Base-by-base conservation (phyloP, 2,329 filamentous ascomycete genomes). In the Albifimbria verrucaria region DNA sequence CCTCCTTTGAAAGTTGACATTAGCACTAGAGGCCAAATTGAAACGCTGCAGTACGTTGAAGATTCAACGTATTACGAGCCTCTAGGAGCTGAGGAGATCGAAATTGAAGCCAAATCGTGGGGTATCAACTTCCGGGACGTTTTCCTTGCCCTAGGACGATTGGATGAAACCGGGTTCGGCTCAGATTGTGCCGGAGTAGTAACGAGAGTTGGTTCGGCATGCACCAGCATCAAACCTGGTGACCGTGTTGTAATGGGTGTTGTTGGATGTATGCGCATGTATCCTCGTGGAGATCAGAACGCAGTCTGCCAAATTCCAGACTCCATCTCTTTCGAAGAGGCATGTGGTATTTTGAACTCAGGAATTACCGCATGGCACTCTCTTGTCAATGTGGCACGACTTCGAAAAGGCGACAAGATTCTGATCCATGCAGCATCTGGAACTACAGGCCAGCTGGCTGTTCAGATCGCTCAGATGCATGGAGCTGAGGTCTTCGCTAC, bases 391-490 rank as follows among this genome's bases (percentile, higher is more conserved):
- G 21, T 59, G 1, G 63, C 50, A 2, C 61, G 67, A 1, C 58
- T 78, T 0, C 47, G 57, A 4, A 63, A 64, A 1, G 71, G 68
- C 2, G 66, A 67, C 26, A 61, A 52, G 1, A 59, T 74, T 1
- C 55, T 74, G 2, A 68, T 73, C 3, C 72, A 74, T 49, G 55
- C 63, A 1, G 71, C 62, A 2, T 58, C 60, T 1, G 67, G 69
- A 2, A 65, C 62, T 2, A 57, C 67, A 0, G 71, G 71, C 0
- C 62, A 65, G 15, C 60, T 65, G 2, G 68, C 68, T 2, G 55
- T 73, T 1, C 56, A 62, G 43, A 49, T 72, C 1, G 59, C 59
- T 1, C 49, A 64, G 23, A 55, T 55, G 44, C 48, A 57, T 17
- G 65, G 65, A 1, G 65, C 65, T 1, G 55, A 67, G 7, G 45